Evolutionary conservation across 371 early-diverging fungal genomes (phyloP).

Genomic region (Batkoa obscura): DNA sequence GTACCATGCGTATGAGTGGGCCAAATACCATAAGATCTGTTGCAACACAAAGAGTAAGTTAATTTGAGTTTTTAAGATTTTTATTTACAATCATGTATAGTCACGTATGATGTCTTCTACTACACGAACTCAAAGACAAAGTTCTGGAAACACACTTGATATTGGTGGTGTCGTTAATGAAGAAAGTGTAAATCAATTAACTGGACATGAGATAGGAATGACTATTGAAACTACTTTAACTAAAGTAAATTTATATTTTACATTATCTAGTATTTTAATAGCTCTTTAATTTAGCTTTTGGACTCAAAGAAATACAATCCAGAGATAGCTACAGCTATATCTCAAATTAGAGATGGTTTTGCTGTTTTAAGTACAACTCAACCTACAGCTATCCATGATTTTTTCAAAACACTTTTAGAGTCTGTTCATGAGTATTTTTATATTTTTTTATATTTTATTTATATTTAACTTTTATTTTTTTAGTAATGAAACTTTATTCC

Average conservation of each 20-base stretch:
- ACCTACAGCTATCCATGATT: conserved; percentile 4
- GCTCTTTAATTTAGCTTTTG: background rate
- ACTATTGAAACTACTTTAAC: conserved; percentile 1
- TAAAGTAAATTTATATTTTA: conserved; percentile 2
- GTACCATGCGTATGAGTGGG: conserved; percentile 1
- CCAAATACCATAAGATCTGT: background rate
- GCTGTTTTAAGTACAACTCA: background rate
- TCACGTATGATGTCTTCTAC: background rate
- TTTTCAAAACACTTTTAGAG: conserved; percentile 1
- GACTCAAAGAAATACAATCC: background rate
- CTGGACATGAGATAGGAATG: background rate
- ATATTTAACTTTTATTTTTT: background rate
- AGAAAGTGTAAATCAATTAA: conserved; percentile 4
- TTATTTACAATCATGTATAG: background rate
- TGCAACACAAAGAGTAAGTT: background rate
- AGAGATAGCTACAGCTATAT: background rate
- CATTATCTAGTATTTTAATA: background rate
- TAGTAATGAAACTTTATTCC: conserved; percentile 6
- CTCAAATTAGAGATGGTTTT: conserved; percentile 3
- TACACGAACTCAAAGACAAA: background rate
- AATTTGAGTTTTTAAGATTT: background rate
- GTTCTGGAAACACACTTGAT: background rate
- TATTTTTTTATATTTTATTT: background rate
- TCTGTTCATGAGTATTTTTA: conserved; percentile 6
- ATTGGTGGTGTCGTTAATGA: background rate